phyloP scores from a whole-genome alignment of 176 grass and related monocot species.

The Paspalum vaginatum region DNA sequence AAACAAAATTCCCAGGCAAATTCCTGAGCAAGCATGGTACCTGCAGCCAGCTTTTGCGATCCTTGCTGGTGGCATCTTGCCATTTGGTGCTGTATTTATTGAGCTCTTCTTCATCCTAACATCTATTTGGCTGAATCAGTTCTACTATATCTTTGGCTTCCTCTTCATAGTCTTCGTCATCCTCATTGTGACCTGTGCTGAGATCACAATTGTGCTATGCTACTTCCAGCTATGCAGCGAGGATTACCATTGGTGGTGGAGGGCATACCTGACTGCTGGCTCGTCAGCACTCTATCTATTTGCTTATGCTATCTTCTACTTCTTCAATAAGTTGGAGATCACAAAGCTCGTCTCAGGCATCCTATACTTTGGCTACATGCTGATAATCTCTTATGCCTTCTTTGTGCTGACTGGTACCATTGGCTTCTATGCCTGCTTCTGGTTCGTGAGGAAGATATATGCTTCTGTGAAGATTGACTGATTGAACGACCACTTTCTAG shows the following conservation, averaged over 20 bases:
- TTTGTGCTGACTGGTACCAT: slow-evolving; percentile 81
- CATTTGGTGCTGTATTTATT: slow-evolving; percentile 79
- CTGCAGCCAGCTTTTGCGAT: slow-evolving; percentile 71
- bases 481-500: slow-evolving; percentile 29
- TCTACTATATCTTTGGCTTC: slow-evolving; percentile 85
- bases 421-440: slow-evolving; percentile 84
- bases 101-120: slow-evolving; percentile 90
- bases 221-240: slow-evolving; percentile 88
- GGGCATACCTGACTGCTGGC: slow-evolving; percentile 69
- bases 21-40: slow-evolving; percentile 81
- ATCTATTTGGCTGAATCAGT: slow-evolving; percentile 81
- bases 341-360: slow-evolving; percentile 76
- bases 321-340: slow-evolving; percentile 84
- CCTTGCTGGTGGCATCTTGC: slow-evolving; percentile 70
- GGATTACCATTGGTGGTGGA: slow-evolving; percentile 90
- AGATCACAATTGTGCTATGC: slow-evolving; percentile 80
- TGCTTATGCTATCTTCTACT: slow-evolving; percentile 75
- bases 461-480: slow-evolving; percentile 80
- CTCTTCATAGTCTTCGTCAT: slow-evolving; percentile 78
- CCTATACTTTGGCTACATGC: slow-evolving; percentile 86
- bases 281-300: slow-evolving; percentile 77
- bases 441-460: slow-evolving; percentile 81
- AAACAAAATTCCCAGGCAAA: slow-evolving; percentile 81
- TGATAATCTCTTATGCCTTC: slow-evolving; percentile 79
- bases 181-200: slow-evolving; percentile 70